Evolutionary conservation across 345 rosid species (phyloP).

Genomic region (Chamaenerion angustifolium): DNA sequence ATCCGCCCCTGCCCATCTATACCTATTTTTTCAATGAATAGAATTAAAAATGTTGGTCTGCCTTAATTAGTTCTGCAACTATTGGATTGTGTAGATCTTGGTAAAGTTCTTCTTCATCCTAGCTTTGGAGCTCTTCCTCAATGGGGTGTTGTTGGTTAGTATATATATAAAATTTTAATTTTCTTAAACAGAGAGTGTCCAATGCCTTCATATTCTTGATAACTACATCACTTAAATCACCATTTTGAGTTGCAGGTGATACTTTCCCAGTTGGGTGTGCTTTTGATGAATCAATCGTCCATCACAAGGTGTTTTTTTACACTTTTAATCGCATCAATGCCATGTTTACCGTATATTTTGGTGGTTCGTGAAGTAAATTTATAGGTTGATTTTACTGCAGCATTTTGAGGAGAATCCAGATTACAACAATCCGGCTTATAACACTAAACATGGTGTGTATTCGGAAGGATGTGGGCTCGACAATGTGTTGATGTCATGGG

Average conservation of each 20-base stretch:
- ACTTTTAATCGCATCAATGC: too few species aligned
- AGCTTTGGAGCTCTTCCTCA: slow-evolving; percentile 66
- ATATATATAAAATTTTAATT: too few species aligned
- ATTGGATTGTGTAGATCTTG: slow-evolving; percentile 26
- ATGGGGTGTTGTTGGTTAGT: slow-evolving; percentile 75
- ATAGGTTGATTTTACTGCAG: slow-evolving; percentile 16
- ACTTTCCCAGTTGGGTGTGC: slow-evolving; percentile 60
- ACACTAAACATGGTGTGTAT: slow-evolving; percentile 53
- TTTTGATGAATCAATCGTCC: slow-evolving; percentile 43
- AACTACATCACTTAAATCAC: background rate
- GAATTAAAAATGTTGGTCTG: background rate
- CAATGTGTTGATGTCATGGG: slow-evolving; percentile 62
- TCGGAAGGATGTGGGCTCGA: slow-evolving; percentile 56
- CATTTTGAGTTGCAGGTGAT: slow-evolving; percentile 25
- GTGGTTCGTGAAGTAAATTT: too few species aligned
- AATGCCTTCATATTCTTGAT: too few species aligned
- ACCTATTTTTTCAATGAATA: background rate
- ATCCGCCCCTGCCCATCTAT: too few species aligned
- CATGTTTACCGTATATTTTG: too few species aligned
- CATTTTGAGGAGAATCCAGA: slow-evolving; percentile 47
- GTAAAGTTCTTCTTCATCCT: slow-evolving; percentile 61
- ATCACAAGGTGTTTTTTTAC: slow-evolving; percentile 38
- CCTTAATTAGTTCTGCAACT: background rate
- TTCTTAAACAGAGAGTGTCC: too few species aligned
- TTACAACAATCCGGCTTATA: slow-evolving; percentile 24